A percentile compares a stretch with the other conserved stretches of the same genome.
These are phyloP conservation scores for Quercus cerris DNA, from an alignment of 306 rosid genomes.

Conservation along the genomic window DNA sequence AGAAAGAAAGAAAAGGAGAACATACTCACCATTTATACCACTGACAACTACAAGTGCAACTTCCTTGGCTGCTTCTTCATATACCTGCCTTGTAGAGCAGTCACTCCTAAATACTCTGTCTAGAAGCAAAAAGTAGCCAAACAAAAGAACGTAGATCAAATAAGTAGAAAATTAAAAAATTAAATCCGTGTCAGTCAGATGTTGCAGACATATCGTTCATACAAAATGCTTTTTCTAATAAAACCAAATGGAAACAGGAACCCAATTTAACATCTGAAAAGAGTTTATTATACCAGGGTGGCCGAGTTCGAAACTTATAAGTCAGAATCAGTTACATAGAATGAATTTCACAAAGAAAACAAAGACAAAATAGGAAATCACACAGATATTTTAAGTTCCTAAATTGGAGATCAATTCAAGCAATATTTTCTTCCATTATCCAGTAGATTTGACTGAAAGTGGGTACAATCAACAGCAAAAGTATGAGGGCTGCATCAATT, in stretches of 20 bases:
- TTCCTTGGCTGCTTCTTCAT: constrained; percentile 85
- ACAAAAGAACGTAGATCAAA: constrained; percentile 25
- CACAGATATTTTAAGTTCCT: not conserved
- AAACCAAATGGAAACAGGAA: not conserved
- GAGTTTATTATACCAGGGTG: not conserved
- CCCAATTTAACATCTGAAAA: not conserved
- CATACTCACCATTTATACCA: constrained; percentile 86
- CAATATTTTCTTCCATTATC: constrained; percentile 14
- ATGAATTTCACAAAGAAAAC: not conserved
- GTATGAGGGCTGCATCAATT: constrained; percentile 1
- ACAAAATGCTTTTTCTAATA: constrained; percentile 17
- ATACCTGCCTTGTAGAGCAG: constrained; percentile 80
- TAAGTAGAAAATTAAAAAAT: constrained; percentile 19
- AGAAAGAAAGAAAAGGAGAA: constrained; percentile 3
- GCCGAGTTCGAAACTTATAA: not conserved
- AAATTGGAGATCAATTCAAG: constrained; percentile 8
- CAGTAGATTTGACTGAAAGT: not conserved
- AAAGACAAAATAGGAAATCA: constrained; percentile 5
- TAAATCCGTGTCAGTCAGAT: constrained; percentile 1
- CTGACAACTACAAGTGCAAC: constrained; percentile 89
- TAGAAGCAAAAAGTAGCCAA: constrained; percentile 26
- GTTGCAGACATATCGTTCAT: not conserved
- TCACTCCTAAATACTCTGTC: constrained; percentile 85
- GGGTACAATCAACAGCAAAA: constrained; percentile 5
- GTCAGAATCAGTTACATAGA: not conserved